phyloP scores from a whole-genome alignment of 2,329 filamentous ascomycete species.

The Myriangium duriaei region DNA sequence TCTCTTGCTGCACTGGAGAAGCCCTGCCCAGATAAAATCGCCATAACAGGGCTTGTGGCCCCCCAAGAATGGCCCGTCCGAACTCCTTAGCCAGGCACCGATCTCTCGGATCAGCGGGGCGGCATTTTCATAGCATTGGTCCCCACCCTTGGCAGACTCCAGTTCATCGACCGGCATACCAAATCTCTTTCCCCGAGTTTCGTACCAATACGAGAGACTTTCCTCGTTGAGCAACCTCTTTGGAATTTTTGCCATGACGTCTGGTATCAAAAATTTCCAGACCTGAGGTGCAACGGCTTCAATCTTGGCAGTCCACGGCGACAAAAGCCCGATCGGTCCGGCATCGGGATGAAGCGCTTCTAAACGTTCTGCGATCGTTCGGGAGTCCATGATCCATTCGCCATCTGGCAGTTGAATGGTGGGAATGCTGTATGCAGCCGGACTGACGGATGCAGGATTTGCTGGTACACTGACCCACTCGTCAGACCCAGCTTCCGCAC shows the following conservation, averaged over 20 bases:
- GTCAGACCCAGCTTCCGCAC: no score
- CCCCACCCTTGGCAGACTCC: constrained; percentile 31
- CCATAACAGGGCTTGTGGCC: no score
- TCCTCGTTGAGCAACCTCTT: constrained; percentile 38
- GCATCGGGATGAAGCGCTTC: no score
- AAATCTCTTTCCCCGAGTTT: constrained; percentile 36
- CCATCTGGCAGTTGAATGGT: constrained; percentile 44
- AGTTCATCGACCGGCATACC: constrained; percentile 44
- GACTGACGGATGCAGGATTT: no score
- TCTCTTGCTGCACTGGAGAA: no score
- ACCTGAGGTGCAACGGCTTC: no score
- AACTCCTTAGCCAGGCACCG: constrained; percentile 40
- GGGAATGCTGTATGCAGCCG: constrained; percentile 42
- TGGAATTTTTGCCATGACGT: constrained; percentile 40
- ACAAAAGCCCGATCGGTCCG: no score
- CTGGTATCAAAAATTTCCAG: no score
- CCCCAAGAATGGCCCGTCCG: constrained; percentile 48
- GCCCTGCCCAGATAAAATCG: no score
- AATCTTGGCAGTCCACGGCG: no score
- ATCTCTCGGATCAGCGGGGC: constrained; percentile 26
- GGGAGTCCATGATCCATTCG: constrained; percentile 52
- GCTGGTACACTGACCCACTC: no score
- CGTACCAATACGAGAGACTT: constrained; percentile 44
- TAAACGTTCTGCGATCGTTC: constrained; percentile 43
- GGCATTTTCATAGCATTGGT: constrained; percentile 37